Evolutionary conservation across 768 basidiomycete genomes (phyloP), one percentile per base, ranked within the genome.

Genomic region (Suillus americanus): DNA sequence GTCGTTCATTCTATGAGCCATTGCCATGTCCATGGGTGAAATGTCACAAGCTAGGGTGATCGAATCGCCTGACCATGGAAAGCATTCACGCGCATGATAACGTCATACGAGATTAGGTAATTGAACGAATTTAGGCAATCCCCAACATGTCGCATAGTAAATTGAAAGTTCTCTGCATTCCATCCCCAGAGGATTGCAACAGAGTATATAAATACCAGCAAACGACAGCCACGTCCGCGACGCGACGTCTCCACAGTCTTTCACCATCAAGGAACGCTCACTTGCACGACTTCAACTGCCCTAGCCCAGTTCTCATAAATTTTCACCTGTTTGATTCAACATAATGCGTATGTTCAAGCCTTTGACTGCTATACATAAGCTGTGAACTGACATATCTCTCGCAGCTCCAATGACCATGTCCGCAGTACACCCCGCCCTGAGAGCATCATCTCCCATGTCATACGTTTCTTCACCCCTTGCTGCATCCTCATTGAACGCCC

Each of bases 381-480:
- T 38, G 30, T 66, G 70, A 60, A 70, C 57, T 25, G 50, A 41
- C 61, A 63, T 37, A 12, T 38, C 1, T 18, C 23, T 46, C 57
- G 28, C 65, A 81, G 81, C 82, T 41, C 75, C 82, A 59, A 74
- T 86, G 69, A 70, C 83, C 40, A 77, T 84, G 70, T 79, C 85
- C 50, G 40, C 74, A 8, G 37, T 77, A 48, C 70, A 71, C 16
- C 63, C 73, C 6, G 71, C 69, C 63, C 68, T 75, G 20, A 62
- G 70, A 48, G 64, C 70, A 10, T 65, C 73, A 0, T 48, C 74
- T 12, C 37, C 64, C 3, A 80, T 82, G 68, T 85, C 86, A 51
- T 71, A 80, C 66, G 80, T 88, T 56, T 84, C 89, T 5, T 91
- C 89, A 6, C 89, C 90, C 0, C 83, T 89, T 63, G 87, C 89